Percentiles rank a stretch among this genome's conserved stretches.
Evolutionary conservation across 345 rosid species (phyloP).

Genomic region (Cardamine chenopodiifolia): DNA sequence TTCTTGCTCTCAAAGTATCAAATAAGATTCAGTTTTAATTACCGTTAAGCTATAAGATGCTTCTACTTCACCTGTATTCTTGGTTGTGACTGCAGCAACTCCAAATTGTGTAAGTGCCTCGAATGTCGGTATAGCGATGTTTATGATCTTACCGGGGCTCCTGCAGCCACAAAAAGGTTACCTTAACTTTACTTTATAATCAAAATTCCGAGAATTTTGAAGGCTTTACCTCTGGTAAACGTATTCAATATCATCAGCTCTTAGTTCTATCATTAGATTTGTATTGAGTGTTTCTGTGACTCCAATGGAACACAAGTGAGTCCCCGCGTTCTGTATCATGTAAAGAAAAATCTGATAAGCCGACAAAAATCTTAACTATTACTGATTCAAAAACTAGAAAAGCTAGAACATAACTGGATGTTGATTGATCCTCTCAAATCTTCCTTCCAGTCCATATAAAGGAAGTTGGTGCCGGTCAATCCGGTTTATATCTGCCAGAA

Average conservation of each 20-base stretch:
- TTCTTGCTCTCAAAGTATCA: not conserved
- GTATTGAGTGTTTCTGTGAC: conserved; percentile 88
- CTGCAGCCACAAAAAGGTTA: conserved; percentile 42
- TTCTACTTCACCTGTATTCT: conserved; percentile 83
- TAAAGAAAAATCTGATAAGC: conserved; percentile 6
- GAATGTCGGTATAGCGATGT: conserved; percentile 73
- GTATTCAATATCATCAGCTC: conserved; percentile 94
- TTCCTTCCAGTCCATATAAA: conserved; percentile 79
- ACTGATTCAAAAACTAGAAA: not conserved
- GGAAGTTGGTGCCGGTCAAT: conserved; percentile 67
- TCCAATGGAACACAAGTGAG: conserved; percentile 89
- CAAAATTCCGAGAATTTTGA: not conserved
- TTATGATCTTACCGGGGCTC: conserved; percentile 89
- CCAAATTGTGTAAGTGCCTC: conserved; percentile 92
- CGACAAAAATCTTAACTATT: not conserved
- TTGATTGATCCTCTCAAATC: conserved; percentile 88
- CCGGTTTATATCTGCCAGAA: conserved; percentile 85
- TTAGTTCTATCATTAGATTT: conserved; percentile 76
- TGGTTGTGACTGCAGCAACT: conserved; percentile 68
- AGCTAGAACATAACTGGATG: conserved; percentile 73
- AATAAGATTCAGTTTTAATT: conserved; percentile 3
- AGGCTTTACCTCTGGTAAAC: conserved; percentile 73
- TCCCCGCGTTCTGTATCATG: conserved; percentile 69
- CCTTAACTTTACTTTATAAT: not conserved
- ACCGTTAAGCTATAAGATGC: conserved; percentile 96